Percentiles rank a stretch among this genome's conserved stretches.
Evolutionary conservation across 441 rosid species (phyloP).

Genomic region (Isatis lusitanica): DNA sequence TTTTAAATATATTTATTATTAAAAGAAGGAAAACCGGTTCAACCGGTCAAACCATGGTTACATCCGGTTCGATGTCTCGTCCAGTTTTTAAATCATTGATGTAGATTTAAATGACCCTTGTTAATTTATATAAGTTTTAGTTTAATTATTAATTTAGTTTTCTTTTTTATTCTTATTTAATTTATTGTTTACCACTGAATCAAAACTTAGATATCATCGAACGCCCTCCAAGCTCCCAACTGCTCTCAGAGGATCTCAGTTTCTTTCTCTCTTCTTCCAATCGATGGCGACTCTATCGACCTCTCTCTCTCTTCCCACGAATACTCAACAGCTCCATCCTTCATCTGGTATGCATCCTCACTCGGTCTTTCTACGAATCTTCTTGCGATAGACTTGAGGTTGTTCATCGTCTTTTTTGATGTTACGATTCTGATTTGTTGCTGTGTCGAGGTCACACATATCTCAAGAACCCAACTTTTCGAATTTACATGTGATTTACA

Average conservation of each 20-base stretch:
- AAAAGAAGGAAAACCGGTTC: no score
- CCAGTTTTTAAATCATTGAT: no score
- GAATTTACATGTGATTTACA: not conserved
- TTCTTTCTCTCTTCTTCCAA: not conserved
- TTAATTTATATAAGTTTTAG: no score
- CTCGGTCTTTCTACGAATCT: not conserved
- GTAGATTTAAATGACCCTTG: no score
- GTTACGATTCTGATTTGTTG: not conserved
- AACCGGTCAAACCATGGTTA: no score
- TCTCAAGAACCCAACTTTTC: not conserved
- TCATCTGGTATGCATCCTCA: conserved; percentile 40
- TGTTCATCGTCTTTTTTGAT: not conserved
- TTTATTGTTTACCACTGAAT: conserved; percentile 4
- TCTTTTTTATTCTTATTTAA: not conserved
- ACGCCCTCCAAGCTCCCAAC: not conserved
- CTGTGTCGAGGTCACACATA: not conserved
- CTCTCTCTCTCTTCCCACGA: conserved; percentile 43
- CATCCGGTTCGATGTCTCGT: no score
- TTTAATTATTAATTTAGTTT: no score
- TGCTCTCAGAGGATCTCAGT: conserved; percentile 7
- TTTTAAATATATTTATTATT: no score
- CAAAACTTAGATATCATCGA: conserved; percentile 48
- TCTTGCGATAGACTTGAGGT: not conserved
- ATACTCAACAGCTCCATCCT: conserved; percentile 31
- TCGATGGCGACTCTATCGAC: conserved; percentile 54